A percentile compares a stretch with the other conserved stretches of the same genome.
Evolutionary conservation across 805 yeast genomes (phyloP).

Genomic region (Isabelozyma rhagii): DNA sequence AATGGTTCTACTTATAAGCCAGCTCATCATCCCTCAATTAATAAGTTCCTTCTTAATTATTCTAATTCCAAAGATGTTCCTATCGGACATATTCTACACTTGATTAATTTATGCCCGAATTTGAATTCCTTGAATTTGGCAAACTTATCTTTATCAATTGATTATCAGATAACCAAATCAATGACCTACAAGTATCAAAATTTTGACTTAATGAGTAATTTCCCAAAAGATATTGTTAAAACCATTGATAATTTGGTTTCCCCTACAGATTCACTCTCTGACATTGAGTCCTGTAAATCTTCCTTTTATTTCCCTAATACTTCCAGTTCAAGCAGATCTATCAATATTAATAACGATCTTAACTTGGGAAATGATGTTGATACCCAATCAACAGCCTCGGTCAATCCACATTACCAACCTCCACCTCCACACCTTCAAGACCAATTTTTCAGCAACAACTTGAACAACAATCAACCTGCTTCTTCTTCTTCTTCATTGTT

Average conservation of each 20-base stretch:
- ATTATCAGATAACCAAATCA: slow-evolving; percentile 51
- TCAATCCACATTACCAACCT: neutral
- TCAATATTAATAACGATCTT: neutral
- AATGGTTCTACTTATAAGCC: neutral
- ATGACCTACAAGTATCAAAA: slow-evolving; percentile 32
- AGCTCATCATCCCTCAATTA: slow-evolving; percentile 54
- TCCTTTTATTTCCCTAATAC: neutral
- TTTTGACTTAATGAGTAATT: slow-evolving; percentile 38
- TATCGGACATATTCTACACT: slow-evolving; percentile 67
- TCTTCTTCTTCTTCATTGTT: slow-evolving; percentile 25
- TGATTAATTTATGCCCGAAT: slow-evolving; percentile 66
- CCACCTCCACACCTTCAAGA: neutral
- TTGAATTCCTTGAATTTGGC: slow-evolving; percentile 55
- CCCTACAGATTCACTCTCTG: neutral
- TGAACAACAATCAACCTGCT: neutral
- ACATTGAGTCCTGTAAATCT: neutral
- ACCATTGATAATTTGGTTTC: slow-evolving; percentile 20
- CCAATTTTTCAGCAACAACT: neutral
- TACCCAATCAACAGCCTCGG: neutral
- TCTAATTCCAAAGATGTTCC: slow-evolving; percentile 75
- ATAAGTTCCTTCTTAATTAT: slow-evolving; percentile 59
- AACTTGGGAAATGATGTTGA: neutral
- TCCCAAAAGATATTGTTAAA: slow-evolving; percentile 26
- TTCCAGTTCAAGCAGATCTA: neutral
- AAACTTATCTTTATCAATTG: slow-evolving; percentile 59